phyloP scores from a whole-genome alignment of 2,329 filamentous ascomycete genomes.

The Venturia nashicola region DNA sequence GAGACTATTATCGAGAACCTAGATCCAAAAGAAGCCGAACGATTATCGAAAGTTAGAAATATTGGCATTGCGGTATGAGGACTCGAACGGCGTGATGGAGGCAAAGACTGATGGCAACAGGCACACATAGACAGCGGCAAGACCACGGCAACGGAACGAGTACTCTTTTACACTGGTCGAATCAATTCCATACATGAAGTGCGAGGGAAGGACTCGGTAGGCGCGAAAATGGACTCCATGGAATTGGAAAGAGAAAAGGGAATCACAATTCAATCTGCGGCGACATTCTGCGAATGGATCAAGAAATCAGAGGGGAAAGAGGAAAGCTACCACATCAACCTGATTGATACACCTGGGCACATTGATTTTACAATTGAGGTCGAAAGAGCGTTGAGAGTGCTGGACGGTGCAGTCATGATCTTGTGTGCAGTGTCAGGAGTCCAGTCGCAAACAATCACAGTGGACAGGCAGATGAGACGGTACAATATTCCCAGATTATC shows the following conservation, averaged over 20 bases:
- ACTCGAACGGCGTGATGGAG: slow-evolving; percentile 2
- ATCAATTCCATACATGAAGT: slow-evolving; percentile 98
- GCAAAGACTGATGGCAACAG: slow-evolving; percentile 27
- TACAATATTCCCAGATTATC: slow-evolving; percentile 94
- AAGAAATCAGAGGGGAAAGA: slow-evolving; percentile 71
- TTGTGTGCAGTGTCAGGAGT: slow-evolving; percentile 94
- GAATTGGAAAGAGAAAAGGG: slow-evolving; percentile 96
- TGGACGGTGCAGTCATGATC: slow-evolving; percentile 97
- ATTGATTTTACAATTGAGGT: slow-evolving; percentile 99
- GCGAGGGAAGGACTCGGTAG: slow-evolving; percentile 82
- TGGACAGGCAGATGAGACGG: slow-evolving; percentile 95
- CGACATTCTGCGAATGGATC: slow-evolving; percentile 94
- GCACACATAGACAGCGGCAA: slow-evolving; percentile 98
- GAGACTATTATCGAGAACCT: slow-evolving; percentile 67
- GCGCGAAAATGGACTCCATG: slow-evolving; percentile 99
- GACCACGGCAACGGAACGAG: slow-evolving; percentile 90
- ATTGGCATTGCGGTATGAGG: slow-evolving; percentile 83
- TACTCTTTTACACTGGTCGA: slow-evolving; percentile 94
- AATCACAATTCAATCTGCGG: slow-evolving; percentile 97
- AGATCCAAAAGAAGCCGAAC: slow-evolving; percentile 62
- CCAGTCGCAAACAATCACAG: slow-evolving; percentile 95
- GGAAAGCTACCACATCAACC: slow-evolving; percentile 89
- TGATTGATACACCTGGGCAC: slow-evolving; percentile 97
- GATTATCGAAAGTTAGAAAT: slow-evolving; percentile 75
- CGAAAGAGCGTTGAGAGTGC: slow-evolving; percentile 82